These are phyloP conservation scores for Penicillium sp. DNA, from an alignment of 2,329 filamentous ascomycete species.

Conservation along the genomic window DNA sequence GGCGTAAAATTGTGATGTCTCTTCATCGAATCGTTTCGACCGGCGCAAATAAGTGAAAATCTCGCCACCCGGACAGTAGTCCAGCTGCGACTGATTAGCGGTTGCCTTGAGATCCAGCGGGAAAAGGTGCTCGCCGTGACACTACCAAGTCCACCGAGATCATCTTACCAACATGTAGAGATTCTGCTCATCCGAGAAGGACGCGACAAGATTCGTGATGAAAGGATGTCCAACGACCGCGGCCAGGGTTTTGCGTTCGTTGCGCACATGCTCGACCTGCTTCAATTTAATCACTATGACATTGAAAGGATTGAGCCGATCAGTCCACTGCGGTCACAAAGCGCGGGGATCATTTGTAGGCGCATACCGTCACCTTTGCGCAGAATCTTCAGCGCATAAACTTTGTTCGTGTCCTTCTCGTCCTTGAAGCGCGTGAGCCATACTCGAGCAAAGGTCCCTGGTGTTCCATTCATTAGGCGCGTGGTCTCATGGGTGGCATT, in stretches of 20 bases:
- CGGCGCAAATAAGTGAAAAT: conserved; percentile 61
- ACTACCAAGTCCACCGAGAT: neutral
- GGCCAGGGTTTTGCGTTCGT: conserved; percentile 58
- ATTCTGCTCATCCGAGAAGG: conserved; percentile 58
- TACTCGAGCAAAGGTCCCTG: conserved; percentile 48
- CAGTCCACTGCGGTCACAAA: conserved; percentile 3
- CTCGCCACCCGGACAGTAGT: conserved; percentile 63
- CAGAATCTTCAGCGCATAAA: conserved; percentile 47
- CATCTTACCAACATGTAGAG: conserved; percentile 48
- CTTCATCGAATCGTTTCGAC: conserved; percentile 57
- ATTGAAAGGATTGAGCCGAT: neutral
- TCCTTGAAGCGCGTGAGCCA: conserved; percentile 44
- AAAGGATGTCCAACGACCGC: conserved; percentile 60
- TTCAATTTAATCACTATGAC: conserved; percentile 52
- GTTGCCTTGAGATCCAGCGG: neutral
- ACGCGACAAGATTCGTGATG: conserved; percentile 59
- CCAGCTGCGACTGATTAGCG: conserved; percentile 43
- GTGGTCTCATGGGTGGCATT: neutral
- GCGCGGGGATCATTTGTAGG: conserved; percentile 1
- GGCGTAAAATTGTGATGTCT: conserved; percentile 59
- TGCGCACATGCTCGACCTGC: conserved; percentile 63
- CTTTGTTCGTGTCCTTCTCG: conserved; percentile 32
- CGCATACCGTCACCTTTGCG: conserved; percentile 45
- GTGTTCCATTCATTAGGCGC: conserved; percentile 11
- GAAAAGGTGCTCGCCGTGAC: neutral